Percentiles rank a stretch among this genome's conserved stretches.
These are phyloP conservation scores for Durotheca rogersii DNA, from an alignment of 495 filamentous ascomycete species.

Conservation along the genomic window DNA sequence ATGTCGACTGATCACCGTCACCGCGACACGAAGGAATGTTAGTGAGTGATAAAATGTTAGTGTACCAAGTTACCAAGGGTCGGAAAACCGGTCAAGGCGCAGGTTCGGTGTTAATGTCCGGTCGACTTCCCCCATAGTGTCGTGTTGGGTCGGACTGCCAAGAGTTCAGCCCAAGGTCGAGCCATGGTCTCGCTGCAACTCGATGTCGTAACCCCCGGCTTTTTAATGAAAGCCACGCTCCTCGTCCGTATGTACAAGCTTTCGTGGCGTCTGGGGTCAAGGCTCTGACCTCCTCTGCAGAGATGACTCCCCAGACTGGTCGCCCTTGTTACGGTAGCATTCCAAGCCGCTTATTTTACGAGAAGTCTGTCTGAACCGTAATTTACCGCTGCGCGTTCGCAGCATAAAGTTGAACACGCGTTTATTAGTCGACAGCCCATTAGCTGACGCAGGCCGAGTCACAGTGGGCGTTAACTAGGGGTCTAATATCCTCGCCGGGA, in stretches of 20 bases:
- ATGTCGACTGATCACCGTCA: not conserved
- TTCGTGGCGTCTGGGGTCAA: conserved; percentile 16
- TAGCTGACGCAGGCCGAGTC: conserved; percentile 2
- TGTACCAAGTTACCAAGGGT: conserved; percentile 9
- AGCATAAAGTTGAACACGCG: not conserved
- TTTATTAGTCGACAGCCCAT: conserved; percentile 1
- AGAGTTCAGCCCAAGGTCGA: conserved; percentile 13
- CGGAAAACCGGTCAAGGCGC: conserved; percentile 8
- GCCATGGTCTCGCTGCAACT: conserved; percentile 23
- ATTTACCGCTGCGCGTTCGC: conserved; percentile 7
- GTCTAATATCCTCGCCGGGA: conserved; percentile 3
- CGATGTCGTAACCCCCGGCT: conserved; percentile 11
- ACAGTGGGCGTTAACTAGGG: conserved; percentile 1
- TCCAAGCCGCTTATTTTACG: conserved; percentile 6
- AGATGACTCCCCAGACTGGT: not conserved
- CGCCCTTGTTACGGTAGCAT: conserved; percentile 16
- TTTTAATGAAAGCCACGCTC: conserved; percentile 5
- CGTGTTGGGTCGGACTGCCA: conserved; percentile 18
- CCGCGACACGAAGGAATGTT: not conserved
- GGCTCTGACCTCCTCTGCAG: not conserved
- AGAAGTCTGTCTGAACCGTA: not conserved
- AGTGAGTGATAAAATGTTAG: conserved; percentile 2
- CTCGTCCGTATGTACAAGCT: conserved; percentile 14
- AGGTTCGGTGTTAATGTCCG: conserved; percentile 6
- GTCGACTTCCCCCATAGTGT: conserved; percentile 5